Base-by-base conservation (phyloP, 108 stramenopile genomes). In the Licmophora abbreviata region DNA sequence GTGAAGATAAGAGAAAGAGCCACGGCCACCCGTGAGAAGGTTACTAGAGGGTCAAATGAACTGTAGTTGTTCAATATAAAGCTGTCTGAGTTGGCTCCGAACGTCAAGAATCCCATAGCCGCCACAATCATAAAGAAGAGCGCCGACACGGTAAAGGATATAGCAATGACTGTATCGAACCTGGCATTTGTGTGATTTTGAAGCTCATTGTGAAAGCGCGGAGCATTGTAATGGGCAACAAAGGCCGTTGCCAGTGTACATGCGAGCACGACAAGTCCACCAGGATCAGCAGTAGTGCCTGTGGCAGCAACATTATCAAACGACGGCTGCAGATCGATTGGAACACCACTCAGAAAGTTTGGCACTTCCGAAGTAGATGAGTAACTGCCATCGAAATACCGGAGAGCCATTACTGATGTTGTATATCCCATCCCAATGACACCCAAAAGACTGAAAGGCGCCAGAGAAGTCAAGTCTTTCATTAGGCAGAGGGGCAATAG, bases 161-260 rank as follows among this genome's bases (percentile, higher is more conserved):
- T 58, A 10, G 61, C 55, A n/a, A 89, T 86, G 20, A 96, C 77
- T 23, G 59, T 67, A 47, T 82, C 72, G 54, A 75, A 88, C 20
- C 84, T 68, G 9, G 56, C 36, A 8, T 80, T 51, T 20, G 80
- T 93, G 44, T 77, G 82, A 55, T 93, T 66, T 61, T 80, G 73
- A 20, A 94, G 71, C 71, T 94, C 93, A 44, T 62, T 66, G 58
- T 84, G 92, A 69, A 89, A 93, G 45, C 92, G 85, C 29, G 97
- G 95, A 15, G 97, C 95, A 74, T 97, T 88, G 58, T 87, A 94
- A 67, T 97, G 97, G 4, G 95, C 93, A 64, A 92, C 74, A 74
- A 74, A 94, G 7, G 86, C 81, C 11, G 92, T 90, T 37, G 72
- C 62, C 20, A 91, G 56, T 80, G 88, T 86, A 43, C 82, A 85